These are phyloP conservation scores for Stachybotrys chlorohalonatus DNA, from an alignment of 2,329 filamentous ascomycete genomes.

Conservation along the genomic window DNA sequence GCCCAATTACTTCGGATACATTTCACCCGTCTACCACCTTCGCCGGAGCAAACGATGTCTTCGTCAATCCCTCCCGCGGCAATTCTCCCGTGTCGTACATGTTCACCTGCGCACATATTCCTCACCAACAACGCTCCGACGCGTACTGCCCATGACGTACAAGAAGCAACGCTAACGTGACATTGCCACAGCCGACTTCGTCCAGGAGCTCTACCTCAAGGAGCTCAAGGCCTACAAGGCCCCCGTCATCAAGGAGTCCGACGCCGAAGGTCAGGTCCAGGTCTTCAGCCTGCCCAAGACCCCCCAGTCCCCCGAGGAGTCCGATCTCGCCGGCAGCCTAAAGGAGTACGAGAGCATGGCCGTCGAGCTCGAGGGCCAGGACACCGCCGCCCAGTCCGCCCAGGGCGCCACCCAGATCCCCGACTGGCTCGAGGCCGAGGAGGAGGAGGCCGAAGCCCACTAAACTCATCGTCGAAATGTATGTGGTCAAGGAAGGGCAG, in stretches of 20 bases:
- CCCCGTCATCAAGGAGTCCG: constrained; percentile 70
- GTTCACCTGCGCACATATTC: background rate
- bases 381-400: constrained; percentile 49
- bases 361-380: constrained; percentile 89
- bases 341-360: constrained; percentile 91
- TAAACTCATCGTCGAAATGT: constrained; percentile 22
- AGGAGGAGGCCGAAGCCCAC: constrained; percentile 39
- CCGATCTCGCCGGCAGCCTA: constrained; percentile 82
- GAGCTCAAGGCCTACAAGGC: constrained; percentile 96
- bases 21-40: background rate
- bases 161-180: constrained; percentile 4
- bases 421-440: constrained; percentile 80
- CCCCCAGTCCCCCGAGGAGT: constrained; percentile 85
- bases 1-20: background rate
- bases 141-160: constrained; percentile 8
- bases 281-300: constrained; percentile 74
- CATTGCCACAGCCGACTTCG: constrained; percentile 67
- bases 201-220: constrained; percentile 95
- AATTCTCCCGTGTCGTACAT: background rate
- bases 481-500: background rate
- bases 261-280: constrained; percentile 85
- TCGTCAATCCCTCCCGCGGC: background rate
- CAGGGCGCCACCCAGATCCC: constrained; percentile 48
- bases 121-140: background rate
- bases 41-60: background rate